Evolutionary conservation across 2,329 filamentous ascomycete species (phyloP).

Genomic region (Ilyonectria robusta): DNA sequence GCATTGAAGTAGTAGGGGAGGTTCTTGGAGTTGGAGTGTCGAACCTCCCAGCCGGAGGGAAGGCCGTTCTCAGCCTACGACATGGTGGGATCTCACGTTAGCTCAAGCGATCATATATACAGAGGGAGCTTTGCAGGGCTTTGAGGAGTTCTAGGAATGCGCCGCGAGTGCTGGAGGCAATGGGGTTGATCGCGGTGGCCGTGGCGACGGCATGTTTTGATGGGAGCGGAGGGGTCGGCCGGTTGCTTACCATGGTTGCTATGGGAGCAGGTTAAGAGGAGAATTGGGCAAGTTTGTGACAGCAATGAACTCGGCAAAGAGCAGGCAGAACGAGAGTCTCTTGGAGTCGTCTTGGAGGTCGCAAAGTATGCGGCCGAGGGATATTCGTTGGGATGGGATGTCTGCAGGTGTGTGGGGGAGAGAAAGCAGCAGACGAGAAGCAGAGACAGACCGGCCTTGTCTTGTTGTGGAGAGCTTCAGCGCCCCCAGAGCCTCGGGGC

Average conservation of each 20-base stretch:
- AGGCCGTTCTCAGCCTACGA: slow-evolving; percentile 81
- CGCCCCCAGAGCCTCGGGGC: not conserved
- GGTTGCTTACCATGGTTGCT: slow-evolving; percentile 31
- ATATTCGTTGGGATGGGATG: slow-evolving; percentile 18
- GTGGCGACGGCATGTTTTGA: not conserved
- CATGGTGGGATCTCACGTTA: slow-evolving; percentile 21
- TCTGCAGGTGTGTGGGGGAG: slow-evolving; percentile 3
- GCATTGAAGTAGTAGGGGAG: slow-evolving; percentile 99
- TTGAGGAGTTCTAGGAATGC: not conserved
- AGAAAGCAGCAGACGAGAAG: slow-evolving; percentile 5
- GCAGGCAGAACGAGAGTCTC: not conserved
- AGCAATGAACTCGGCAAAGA: not conserved
- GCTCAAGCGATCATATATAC: not conserved
- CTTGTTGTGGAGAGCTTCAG: slow-evolving; percentile 31
- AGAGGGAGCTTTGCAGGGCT: not conserved
- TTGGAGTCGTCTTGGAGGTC: not conserved
- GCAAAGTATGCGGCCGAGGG: not conserved
- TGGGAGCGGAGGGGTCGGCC: slow-evolving; percentile 4
- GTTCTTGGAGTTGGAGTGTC: slow-evolving; percentile 98
- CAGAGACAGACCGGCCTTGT: not conserved
- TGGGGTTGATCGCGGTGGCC: slow-evolving; percentile 6
- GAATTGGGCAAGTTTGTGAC: slow-evolving; percentile 3
- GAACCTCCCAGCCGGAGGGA: slow-evolving; percentile 92
- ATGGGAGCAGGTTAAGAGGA: slow-evolving; percentile 6
- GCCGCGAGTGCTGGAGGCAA: not conserved